These are phyloP conservation scores for Blastobotrys muscicola DNA, from an alignment of 805 yeast species.

Conservation along the genomic window DNA sequence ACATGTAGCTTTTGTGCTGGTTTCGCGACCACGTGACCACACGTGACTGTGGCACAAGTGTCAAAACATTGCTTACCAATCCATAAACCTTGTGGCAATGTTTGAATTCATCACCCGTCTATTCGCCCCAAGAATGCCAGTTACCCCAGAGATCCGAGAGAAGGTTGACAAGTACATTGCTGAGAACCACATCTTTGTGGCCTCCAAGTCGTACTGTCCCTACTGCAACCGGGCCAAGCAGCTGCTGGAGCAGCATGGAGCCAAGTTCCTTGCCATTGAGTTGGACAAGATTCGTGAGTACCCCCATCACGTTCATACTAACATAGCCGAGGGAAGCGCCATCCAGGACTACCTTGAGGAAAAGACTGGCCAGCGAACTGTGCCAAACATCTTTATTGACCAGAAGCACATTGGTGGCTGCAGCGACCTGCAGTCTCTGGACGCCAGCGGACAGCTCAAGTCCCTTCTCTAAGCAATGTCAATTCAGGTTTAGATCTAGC, in stretches of 20 bases:
- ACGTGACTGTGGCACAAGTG: no score
- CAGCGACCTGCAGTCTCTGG: conserved; percentile 72
- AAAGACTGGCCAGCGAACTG: conserved; percentile 86
- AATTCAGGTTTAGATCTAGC: no score
- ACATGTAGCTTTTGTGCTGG: no score
- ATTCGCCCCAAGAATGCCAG: no score
- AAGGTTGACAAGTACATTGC: conserved; percentile 15
- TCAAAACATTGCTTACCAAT: no score
- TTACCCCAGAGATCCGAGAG: background rate
- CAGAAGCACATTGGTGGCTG: conserved; percentile 96
- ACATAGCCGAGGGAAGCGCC: conserved; percentile 58
- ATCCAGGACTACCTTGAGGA: conserved; percentile 72
- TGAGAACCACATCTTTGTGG: conserved; percentile 33
- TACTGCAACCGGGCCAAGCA: conserved; percentile 40
- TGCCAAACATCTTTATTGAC: conserved; percentile 83
- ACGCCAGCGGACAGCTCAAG: conserved; percentile 51
- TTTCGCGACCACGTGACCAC: no score
- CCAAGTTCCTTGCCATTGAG: conserved; percentile 39
- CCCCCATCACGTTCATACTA: background rate
- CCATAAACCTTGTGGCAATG: no score
- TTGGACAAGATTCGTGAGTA: conserved; percentile 32
- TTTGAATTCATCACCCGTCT: no score
- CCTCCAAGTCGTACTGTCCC: conserved; percentile 74
- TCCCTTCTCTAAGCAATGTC: conserved; percentile 21
- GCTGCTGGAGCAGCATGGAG: conserved; percentile 30